Evolutionary conservation across 345 rosid genomes (phyloP).

Genomic region (Hevea brasiliensis): DNA sequence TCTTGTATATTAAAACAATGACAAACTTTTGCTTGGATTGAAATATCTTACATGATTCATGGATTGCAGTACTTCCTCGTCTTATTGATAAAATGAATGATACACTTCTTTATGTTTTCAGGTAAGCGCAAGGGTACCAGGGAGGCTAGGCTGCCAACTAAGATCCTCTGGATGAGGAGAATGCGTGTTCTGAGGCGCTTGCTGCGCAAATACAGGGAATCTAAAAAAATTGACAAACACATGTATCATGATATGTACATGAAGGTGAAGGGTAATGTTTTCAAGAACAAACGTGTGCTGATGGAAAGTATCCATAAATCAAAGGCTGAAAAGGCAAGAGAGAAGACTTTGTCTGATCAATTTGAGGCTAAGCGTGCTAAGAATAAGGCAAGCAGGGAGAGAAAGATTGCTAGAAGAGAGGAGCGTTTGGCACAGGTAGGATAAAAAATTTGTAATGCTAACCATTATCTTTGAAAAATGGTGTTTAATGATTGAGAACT

Average conservation of each 20-base stretch:
- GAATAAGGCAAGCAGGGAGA: conserved; percentile 97
- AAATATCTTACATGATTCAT: neutral
- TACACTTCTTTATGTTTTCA: neutral
- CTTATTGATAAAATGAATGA: neutral
- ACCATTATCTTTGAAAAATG: no score
- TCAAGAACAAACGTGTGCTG: conserved; percentile 90
- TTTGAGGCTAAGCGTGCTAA: conserved; percentile 95
- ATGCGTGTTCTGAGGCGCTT: conserved; percentile 92
- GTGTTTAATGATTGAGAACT: neutral
- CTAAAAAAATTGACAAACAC: conserved; percentile 93
- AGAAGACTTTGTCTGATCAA: conserved; percentile 87
- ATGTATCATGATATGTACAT: conserved; percentile 99
- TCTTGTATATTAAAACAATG: neutral
- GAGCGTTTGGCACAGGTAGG: conserved; percentile 86
- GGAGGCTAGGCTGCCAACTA: conserved; percentile 97
- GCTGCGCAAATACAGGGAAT: conserved; percentile 81
- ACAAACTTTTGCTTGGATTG: neutral
- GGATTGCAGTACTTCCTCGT: neutral
- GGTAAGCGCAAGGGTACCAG: conserved; percentile 91
- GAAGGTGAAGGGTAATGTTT: conserved; percentile 95
- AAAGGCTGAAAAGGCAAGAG: conserved; percentile 97
- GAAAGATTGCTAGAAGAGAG: conserved; percentile 85
- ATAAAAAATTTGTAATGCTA: neutral
- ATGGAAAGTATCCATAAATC: conserved; percentile 97
- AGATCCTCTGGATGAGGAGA: conserved; percentile 94